Evolutionary conservation across 73 alveolate genomes (phyloP), one percentile per base, ranked within the genome.

Genomic region (Paramecium tetraurelia): DNA sequence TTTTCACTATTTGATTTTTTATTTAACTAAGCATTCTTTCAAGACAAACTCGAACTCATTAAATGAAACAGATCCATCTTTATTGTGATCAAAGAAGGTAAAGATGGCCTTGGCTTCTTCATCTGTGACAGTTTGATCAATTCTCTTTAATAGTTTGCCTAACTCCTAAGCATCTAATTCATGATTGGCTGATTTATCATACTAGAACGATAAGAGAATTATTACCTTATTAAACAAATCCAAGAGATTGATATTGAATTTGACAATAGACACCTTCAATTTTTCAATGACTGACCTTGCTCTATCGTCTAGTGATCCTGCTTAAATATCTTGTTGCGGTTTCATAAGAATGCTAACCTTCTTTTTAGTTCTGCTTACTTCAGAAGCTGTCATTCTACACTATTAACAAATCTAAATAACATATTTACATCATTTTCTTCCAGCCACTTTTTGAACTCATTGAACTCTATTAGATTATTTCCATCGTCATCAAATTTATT

Each of bases 401-500:
- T 75, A 75, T 35, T 1, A 24, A 12, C 3, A 63, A 63, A 21
- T 16, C 33, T 53, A 18, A 18, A 53, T 53, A 75, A 33, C 8
- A 35, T 31, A 0, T 48, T 86, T 63, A 89, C 87, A 89, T 89
- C 87, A 46, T 89, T 89, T 59, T 89, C 85, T 48, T 89, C 94
- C 5, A 89, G 11, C 94, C 94, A 89, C 27, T 71, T 89, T 46
- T 89, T 70, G 22, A 89, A 89, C 44, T 89, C 94, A 18, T 77
- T 89, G 31, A 89, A 89, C 31, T 89, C 94, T 5, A 89, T 89
- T 44, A 59, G 18, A 46, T 89, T 89, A 53, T 89, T 83, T 40
- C 94, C 94, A 44, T 89, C 94, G 27, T 59, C 70, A 71, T 89
- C 94, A 89, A 89, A 89, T 46, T 89, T 89, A 31, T 89, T 89